These are phyloP conservation scores for Chrysanthemum makinoi DNA, from an alignment of 129 eudicot genomes.

Conservation along the genomic window DNA sequence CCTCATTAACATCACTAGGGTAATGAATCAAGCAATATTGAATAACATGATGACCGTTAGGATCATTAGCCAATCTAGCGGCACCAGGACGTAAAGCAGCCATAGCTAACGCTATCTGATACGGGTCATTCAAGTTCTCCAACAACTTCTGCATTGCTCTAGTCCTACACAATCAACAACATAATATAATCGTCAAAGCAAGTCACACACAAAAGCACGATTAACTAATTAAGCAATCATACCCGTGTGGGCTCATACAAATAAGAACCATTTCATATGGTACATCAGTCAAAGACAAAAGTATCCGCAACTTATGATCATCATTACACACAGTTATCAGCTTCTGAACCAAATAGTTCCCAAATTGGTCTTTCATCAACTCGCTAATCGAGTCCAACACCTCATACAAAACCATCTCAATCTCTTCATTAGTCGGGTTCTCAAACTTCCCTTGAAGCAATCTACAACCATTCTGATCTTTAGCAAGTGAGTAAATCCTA, in stretches of 20 bases:
- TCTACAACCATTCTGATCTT: conserved; percentile 51
- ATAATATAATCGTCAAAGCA: conserved; percentile 1
- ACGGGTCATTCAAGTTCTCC: conserved; percentile 45
- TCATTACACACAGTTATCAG: conserved; percentile 57
- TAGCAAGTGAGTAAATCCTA: conserved; percentile 35
- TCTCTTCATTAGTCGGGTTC: conserved; percentile 41
- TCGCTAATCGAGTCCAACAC: conserved; percentile 43
- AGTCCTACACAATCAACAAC: conserved; percentile 42
- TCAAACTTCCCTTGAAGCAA: conserved; percentile 40
- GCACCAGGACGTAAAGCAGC: conserved; percentile 56
- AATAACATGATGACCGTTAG: conserved; percentile 65
- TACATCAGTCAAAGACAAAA: conserved; percentile 38
- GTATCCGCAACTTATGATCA: conserved; percentile 58
- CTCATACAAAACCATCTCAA: conserved; percentile 49
- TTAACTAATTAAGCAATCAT: conserved; percentile 22
- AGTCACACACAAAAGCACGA: background rate
- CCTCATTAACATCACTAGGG: conserved; percentile 50
- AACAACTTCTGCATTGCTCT: conserved; percentile 55
- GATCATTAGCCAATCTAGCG: conserved; percentile 51
- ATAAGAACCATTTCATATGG: conserved; percentile 42
- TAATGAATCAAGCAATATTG: conserved; percentile 56
- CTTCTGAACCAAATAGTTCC: conserved; percentile 51
- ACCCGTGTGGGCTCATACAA: conserved; percentile 64
- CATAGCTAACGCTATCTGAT: conserved; percentile 39
- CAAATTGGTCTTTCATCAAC: conserved; percentile 61